These are phyloP conservation scores for sunflower (Helianthus annuus) DNA, from an alignment of 129 eudicot species.

Conservation along the genomic window DNA sequence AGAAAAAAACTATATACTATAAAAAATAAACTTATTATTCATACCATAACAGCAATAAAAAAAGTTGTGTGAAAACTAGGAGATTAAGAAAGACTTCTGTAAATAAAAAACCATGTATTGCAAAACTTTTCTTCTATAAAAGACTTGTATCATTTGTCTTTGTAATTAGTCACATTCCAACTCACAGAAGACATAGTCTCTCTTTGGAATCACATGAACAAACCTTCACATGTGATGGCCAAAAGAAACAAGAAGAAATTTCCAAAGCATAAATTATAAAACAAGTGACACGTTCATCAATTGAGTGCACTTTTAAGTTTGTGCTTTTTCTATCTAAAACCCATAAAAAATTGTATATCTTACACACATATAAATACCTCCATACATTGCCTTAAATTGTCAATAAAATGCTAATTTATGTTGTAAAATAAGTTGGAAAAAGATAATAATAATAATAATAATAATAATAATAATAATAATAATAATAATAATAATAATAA, in stretches of 20 bases:
- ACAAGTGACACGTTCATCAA: conserved; percentile 41
- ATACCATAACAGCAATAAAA: background rate
- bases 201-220: conserved; percentile 44
- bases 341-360: background rate
- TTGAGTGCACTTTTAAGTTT: conserved; percentile 34
- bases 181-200: conserved; percentile 29
- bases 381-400: too few species aligned
- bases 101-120: background rate
- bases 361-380: too few species aligned
- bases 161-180: conserved; percentile 31
- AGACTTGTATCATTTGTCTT: background rate
- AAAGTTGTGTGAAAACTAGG: background rate
- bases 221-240: conserved; percentile 41
- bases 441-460: too few species aligned
- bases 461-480: too few species aligned
- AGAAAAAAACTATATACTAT: too few species aligned
- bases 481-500: too few species aligned
- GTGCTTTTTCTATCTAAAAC: conserved; percentile 24
- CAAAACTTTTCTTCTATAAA: background rate
- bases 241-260: conserved; percentile 36
- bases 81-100: background rate
- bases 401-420: too few species aligned
- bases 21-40: too few species aligned
- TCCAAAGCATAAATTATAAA: conserved; percentile 42
- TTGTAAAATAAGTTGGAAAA: too few species aligned